Conservation (phyloP, 2,329 filamentous ascomycete species). For the Curvularia spicifera region DNA sequence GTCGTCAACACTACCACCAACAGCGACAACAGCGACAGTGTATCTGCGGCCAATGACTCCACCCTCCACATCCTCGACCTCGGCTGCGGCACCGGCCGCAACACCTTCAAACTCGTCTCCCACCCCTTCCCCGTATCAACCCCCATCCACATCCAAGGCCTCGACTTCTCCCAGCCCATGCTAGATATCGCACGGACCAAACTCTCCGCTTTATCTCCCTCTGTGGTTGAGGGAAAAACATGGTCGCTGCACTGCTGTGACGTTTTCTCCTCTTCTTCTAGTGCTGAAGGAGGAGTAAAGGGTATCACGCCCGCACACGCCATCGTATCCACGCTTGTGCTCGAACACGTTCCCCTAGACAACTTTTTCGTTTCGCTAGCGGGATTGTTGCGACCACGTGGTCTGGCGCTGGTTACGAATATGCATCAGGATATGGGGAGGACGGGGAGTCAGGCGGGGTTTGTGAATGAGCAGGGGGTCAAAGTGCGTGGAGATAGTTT, state of each 20-base stretch:
- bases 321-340: slow-evolving; percentile 66
- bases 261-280: slow-evolving; percentile 36
- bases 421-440: slow-evolving; percentile 71
- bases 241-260: slow-evolving; percentile 37
- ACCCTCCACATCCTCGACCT: slow-evolving; percentile 62
- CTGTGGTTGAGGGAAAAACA: background rate
- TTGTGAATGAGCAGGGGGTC: slow-evolving; percentile 58
- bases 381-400: slow-evolving; percentile 53
- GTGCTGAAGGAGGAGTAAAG: no score
- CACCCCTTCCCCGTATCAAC: slow-evolving; percentile 36
- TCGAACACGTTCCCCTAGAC: slow-evolving; percentile 66
- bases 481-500: slow-evolving; percentile 68
- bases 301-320: slow-evolving; percentile 48
- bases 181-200: slow-evolving; percentile 58
- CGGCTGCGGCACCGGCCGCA: slow-evolving; percentile 70
- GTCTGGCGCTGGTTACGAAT: slow-evolving; percentile 66
- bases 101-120: slow-evolving; percentile 60
- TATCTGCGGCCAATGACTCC: background rate
- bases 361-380: slow-evolving; percentile 58
- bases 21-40: background rate
- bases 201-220: slow-evolving; percentile 24
- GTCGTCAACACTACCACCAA: slow-evolving; percentile 18
- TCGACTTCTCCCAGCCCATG: slow-evolving; percentile 66
- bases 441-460: slow-evolving; percentile 64
- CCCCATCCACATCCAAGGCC: slow-evolving; percentile 55